These are phyloP conservation scores for Mycena alexandri DNA, from an alignment of 768 basidiomycete species.

Conservation along the genomic window DNA sequence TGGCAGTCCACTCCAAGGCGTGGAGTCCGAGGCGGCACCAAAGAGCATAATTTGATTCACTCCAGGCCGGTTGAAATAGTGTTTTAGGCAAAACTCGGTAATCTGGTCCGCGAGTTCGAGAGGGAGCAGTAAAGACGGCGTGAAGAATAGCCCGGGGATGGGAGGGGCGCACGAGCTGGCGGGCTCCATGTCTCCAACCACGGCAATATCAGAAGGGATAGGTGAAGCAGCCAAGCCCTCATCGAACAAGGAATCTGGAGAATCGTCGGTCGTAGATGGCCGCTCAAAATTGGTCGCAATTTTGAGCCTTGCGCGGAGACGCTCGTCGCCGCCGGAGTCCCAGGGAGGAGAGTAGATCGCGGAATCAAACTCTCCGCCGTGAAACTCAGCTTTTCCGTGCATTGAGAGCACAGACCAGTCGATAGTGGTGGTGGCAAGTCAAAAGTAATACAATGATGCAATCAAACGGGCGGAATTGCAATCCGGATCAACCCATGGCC, in stretches of 20 bases:
- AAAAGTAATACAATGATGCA: too few species aligned
- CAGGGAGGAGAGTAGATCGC: too few species aligned
- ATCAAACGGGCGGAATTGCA: too few species aligned
- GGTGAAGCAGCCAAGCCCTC: not conserved
- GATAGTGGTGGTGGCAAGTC: too few species aligned
- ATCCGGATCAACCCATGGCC: too few species aligned
- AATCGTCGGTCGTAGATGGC: not conserved
- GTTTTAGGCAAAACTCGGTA: constrained; percentile 63
- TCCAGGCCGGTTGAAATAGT: constrained; percentile 63
- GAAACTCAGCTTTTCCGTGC: too few species aligned
- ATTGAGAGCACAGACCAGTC: too few species aligned
- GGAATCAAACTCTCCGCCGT: too few species aligned
- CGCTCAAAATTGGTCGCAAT: constrained; percentile 15
- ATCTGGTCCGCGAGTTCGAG: constrained; percentile 65
- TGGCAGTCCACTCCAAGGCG: constrained; percentile 63
- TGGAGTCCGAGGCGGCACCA: constrained; percentile 46
- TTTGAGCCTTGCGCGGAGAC: not conserved
- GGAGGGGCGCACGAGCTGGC: constrained; percentile 60
- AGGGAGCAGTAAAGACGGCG: constrained; percentile 64
- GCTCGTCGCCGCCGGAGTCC: too few species aligned
- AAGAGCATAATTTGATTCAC: constrained; percentile 93
- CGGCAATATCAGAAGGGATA: not conserved
- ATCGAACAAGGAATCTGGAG: constrained; percentile 27
- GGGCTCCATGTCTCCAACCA: constrained; percentile 1
- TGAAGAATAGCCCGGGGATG: constrained; percentile 76